Evolutionary conservation across 805 yeast species (phyloP).

Genomic region (Saccharomycopsis capsularis): DNA sequence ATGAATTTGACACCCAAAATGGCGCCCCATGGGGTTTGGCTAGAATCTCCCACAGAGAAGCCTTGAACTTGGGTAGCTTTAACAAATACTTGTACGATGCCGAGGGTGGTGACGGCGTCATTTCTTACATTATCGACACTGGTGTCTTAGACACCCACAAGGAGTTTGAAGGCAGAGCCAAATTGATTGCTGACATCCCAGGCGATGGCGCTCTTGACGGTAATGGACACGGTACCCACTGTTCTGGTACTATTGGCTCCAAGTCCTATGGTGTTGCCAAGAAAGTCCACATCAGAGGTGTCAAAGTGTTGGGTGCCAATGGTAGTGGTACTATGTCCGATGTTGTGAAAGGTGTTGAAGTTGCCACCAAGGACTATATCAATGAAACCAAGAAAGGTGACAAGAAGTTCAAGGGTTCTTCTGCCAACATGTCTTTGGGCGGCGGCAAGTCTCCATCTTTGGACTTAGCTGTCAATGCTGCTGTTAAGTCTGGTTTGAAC

Average conservation of each 20-base stretch:
- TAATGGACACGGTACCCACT: constrained; percentile 62
- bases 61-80: constrained; percentile 51
- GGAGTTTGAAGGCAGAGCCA: constrained; percentile 55
- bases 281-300: constrained; percentile 50
- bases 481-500: constrained; percentile 79
- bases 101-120: constrained; percentile 55
- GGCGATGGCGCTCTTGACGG: constrained; percentile 43
- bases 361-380: constrained; percentile 44
- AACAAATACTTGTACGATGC: constrained; percentile 53
- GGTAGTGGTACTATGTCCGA: constrained; percentile 58
- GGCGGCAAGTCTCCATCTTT: constrained; percentile 88
- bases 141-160: constrained; percentile 47
- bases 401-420: constrained; percentile 66
- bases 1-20: constrained; percentile 44
- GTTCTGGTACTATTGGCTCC: constrained; percentile 61
- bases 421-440: constrained; percentile 91
- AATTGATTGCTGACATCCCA: constrained; percentile 55
- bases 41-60: constrained; percentile 57
- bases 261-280: constrained; percentile 54
- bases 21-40: constrained; percentile 76
- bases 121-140: constrained; percentile 50
- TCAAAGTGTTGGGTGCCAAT: constrained; percentile 51
- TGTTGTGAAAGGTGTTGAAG: constrained; percentile 57
- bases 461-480: constrained; percentile 84
- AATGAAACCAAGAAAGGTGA: constrained; percentile 33